Evolutionary conservation across 2,329 filamentous ascomycete genomes (phyloP), one percentile per base, ranked within the genome.

Genomic region (Venturia pyrina): DNA sequence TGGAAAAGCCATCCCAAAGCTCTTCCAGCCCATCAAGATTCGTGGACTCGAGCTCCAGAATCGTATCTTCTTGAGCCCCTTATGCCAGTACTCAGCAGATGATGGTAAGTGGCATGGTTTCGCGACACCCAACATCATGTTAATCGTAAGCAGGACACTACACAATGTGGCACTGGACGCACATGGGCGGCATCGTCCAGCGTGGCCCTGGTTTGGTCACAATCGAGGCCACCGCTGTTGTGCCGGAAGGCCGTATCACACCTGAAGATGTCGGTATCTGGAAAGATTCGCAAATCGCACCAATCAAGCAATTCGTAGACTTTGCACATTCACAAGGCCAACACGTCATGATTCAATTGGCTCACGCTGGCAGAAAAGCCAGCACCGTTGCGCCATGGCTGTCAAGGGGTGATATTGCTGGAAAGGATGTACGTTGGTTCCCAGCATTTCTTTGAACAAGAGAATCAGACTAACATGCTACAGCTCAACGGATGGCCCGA

Each of bases 231-330:
- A 92, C 90, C 0, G 81, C 87, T 41, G 89, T 96, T 0, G 80
- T 85, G 11, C 78, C 90, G 6, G 86, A 93, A 70, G 92, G 92
- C 37, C 85, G 93, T 65, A 96, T 96, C 79, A 89, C 89, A 0
- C 91, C 91, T 1, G 82, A 93, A 74, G 90, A 93, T 74, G 78
- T 80, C 15, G 91, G 93, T 0, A 78, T 97, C 8, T 97, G 92
- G 93, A 82, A 89, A 68, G 93, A 96, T 75, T 86, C 83, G 43
- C 93, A 97, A 75, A 88, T 93, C 67, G 87, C 83, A 68, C 87
- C 87, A 0, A 78, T 96, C 66, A 84, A 82, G 73, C 83, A 84
- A 67, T 83, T 93, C 59, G 85, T 87, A 44, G 89, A 96, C 68
- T 96, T 92, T 68, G 85, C 89, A 2, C 91, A 96, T 78, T 86